Conservation (phyloP, 768 basidiomycete genomes). For the Jaapia argillacea region DNA sequence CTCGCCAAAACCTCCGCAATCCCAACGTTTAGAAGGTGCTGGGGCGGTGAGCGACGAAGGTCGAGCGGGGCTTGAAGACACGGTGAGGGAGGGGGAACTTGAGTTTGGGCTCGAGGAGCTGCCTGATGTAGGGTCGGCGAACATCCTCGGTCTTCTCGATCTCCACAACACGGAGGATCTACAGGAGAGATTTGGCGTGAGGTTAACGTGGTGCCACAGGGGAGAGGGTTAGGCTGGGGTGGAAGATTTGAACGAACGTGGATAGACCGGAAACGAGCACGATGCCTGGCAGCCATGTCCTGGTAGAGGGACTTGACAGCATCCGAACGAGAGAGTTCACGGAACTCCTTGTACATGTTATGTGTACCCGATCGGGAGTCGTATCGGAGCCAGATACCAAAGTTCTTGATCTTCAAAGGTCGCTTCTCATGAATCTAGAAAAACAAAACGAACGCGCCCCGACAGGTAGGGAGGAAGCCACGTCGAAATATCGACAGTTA, state of each 20-base stretch:
- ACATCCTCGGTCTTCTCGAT: slow-evolving; percentile 86
- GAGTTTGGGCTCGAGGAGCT: slow-evolving; percentile 81
- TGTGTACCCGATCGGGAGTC: slow-evolving; percentile 99
- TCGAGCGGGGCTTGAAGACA: slow-evolving; percentile 65
- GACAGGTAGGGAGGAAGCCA: slow-evolving; percentile 18
- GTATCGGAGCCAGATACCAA: slow-evolving; percentile 99
- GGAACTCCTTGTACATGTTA: slow-evolving; percentile 99
- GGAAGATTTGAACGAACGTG: slow-evolving; percentile 51
- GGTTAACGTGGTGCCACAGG: too few relatives aligned
- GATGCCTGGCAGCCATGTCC: slow-evolving; percentile 99
- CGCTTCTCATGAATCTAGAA: slow-evolving; percentile 94
- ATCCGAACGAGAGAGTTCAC: slow-evolving; percentile 87
- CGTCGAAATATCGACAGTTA: slow-evolving; percentile 29
- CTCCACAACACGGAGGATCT: slow-evolving; percentile 98
- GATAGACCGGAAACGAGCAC: slow-evolving; percentile 98
- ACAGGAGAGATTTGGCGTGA: slow-evolving; percentile 4
- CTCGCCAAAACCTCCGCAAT: too few relatives aligned
- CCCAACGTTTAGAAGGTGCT: slow-evolving; percentile 59
- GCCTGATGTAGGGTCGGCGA: slow-evolving; percentile 96
- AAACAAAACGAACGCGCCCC: slow-evolving; percentile 10
- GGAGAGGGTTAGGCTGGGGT: not conserved
- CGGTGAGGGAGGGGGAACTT: slow-evolving; percentile 97
- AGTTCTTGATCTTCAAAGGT: slow-evolving; percentile 98
- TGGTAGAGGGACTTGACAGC: slow-evolving; percentile 97
- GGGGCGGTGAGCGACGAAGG: slow-evolving; percentile 74